A percentile compares a stretch with the other conserved stretches of the same genome.
These are phyloP conservation scores for Asterophora parasitica DNA, from an alignment of 768 basidiomycete species.

Conservation along the genomic window DNA sequence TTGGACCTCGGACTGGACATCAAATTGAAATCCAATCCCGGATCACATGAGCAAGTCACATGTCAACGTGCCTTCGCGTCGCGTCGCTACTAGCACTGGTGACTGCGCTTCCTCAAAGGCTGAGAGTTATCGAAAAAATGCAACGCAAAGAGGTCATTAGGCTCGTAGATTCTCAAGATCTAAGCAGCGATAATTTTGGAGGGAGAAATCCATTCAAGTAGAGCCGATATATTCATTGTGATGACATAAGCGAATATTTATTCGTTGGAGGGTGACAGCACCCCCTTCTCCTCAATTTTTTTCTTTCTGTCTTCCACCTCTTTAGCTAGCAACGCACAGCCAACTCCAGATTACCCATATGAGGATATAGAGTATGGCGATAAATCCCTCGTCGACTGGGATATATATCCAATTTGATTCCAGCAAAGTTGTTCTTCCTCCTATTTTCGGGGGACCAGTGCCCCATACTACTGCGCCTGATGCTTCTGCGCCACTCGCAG, in stretches of 20 bases:
- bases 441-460: constrained; percentile 16
- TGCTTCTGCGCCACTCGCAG: constrained; percentile 5
- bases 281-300: neutral
- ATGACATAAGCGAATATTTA: neutral
- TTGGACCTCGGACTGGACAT: too few species aligned
- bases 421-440: constrained; percentile 14
- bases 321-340: neutral
- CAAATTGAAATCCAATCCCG: too few species aligned
- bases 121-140: too few species aligned
- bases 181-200: too few species aligned
- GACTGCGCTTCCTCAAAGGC: too few species aligned
- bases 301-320: neutral
- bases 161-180: too few species aligned
- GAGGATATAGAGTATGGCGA: neutral
- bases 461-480: constrained; percentile 6
- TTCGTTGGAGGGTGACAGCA: neutral
- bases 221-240: too few species aligned
- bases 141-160: too few species aligned
- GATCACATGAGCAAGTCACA: too few species aligned
- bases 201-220: too few species aligned
- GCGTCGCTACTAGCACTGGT: too few species aligned
- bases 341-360: neutral
- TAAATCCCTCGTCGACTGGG: neutral
- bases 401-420: constrained; percentile 18
- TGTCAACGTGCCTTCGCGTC: too few species aligned